Percentiles rank a stretch among this genome's conserved stretches.
Conservation (phyloP, 2,329 filamentous ascomycete genomes). For the Colletotrichum melonis region DNA sequence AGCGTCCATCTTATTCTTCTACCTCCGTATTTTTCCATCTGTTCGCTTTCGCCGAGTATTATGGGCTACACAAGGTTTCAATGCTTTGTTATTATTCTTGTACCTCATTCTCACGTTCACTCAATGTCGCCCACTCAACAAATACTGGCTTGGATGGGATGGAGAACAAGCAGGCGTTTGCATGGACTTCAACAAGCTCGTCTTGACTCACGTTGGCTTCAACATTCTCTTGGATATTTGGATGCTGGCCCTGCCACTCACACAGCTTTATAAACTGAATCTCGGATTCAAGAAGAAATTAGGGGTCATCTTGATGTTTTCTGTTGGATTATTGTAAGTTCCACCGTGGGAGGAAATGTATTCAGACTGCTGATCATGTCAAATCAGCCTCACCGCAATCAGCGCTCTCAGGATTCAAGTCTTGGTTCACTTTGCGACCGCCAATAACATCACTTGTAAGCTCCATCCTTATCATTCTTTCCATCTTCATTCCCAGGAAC, state of each 20-base stretch:
- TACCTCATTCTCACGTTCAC: conserved; percentile 43
- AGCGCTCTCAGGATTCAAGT: background rate
- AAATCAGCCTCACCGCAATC: conserved; percentile 9
- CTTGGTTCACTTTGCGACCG: background rate
- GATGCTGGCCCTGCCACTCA: conserved; percentile 46
- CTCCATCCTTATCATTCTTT: background rate
- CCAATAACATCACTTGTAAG: conserved; percentile 7
- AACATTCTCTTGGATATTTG: conserved; percentile 47
- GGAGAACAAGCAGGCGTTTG: conserved; percentile 44
- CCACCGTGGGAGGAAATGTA: no score
- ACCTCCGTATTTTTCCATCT: conserved; percentile 41
- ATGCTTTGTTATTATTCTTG: conserved; percentile 40
- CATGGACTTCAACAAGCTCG: conserved; percentile 43
- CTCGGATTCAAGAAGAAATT: conserved; percentile 45
- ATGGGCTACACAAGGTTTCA: conserved; percentile 39
- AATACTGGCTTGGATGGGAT: conserved; percentile 47
- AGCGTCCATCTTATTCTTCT: conserved; percentile 45
- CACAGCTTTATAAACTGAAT: conserved; percentile 45
- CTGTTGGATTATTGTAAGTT: conserved; percentile 38
- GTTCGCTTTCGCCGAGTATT: conserved; percentile 37
- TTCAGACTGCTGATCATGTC: background rate
- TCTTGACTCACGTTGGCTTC: conserved; percentile 36
- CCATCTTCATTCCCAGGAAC: no score
- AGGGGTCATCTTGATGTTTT: conserved; percentile 44
- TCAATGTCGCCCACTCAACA: conserved; percentile 46